These are phyloP conservation scores for Suillus cothurnatus DNA, from an alignment of 768 basidiomycete genomes.

Conservation along the genomic window DNA sequence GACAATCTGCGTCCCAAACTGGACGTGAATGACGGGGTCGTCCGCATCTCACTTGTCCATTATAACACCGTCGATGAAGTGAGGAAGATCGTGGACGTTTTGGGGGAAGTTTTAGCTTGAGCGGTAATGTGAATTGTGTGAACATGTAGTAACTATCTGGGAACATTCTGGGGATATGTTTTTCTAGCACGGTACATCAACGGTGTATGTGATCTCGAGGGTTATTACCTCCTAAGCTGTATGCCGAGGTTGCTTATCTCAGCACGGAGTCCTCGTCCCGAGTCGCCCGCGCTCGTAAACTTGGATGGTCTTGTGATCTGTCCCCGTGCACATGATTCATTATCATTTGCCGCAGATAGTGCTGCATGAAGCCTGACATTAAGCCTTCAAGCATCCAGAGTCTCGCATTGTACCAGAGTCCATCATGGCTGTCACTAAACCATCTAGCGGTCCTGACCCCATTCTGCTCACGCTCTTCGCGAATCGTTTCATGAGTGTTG, in stretches of 20 bases:
- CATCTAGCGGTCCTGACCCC: conserved; percentile 65
- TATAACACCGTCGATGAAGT: conserved; percentile 80
- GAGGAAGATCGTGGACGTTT: conserved; percentile 53
- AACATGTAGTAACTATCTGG: too few relatives aligned
- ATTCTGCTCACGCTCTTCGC: conserved; percentile 91
- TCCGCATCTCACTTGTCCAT: conserved; percentile 77
- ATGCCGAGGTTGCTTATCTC: not conserved
- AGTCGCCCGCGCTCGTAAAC: not conserved
- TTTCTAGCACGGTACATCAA: not conserved
- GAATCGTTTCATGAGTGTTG: conserved; percentile 97
- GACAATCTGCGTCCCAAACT: conserved; percentile 54
- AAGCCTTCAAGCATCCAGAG: not conserved
- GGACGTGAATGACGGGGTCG: conserved; percentile 64
- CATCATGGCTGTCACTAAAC: conserved; percentile 3
- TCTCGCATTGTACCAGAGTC: conserved; percentile 17
- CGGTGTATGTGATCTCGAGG: not conserved
- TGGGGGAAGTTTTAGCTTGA: conserved; percentile 50
- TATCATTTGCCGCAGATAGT: not conserved
- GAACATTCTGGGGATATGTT: not conserved
- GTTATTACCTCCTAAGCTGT: not conserved
- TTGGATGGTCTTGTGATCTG: conserved; percentile 1
- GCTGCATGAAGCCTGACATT: not conserved
- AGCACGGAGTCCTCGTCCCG: conserved; percentile 4
- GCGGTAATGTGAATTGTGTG: not conserved
- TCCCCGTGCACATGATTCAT: not conserved